These are phyloP conservation scores for Beta macrorhiza DNA, from an alignment of 179 eudicot species.

Conservation along the genomic window DNA sequence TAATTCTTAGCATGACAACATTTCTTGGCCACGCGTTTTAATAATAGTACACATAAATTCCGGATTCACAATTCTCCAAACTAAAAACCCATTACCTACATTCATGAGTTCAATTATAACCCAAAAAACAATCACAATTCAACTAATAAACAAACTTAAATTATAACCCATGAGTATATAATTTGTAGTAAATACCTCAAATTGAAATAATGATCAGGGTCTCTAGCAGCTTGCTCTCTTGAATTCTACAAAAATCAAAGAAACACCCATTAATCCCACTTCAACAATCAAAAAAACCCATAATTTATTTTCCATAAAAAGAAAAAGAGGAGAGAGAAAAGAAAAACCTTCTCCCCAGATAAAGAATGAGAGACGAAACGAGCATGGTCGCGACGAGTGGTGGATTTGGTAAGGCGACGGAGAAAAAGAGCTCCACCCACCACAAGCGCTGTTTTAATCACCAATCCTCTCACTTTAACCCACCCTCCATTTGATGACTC, in stretches of 20 bases:
- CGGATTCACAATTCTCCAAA: neutral
- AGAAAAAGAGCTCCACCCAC: slow-evolving; percentile 85
- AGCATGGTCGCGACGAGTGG: slow-evolving; percentile 95
- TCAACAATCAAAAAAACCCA: neutral
- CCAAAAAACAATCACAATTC: neutral
- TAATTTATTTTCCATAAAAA: neutral
- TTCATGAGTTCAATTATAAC: neutral
- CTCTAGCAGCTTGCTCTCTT: slow-evolving; percentile 75
- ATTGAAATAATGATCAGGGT: slow-evolving; percentile 87
- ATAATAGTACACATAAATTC: neutral
- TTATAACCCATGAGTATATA: neutral
- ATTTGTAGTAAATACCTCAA: slow-evolving; percentile 52
- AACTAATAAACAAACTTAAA: neutral
- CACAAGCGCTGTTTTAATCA: slow-evolving; percentile 57
- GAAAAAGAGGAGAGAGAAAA: neutral
- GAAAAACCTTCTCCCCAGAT: slow-evolving; percentile 63
- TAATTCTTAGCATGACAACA: too few relatives aligned
- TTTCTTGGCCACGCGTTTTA: too few relatives aligned
- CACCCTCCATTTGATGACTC: slow-evolving; percentile 39
- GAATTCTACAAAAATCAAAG: slow-evolving; percentile 49
- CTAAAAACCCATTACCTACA: neutral
- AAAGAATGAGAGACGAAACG: slow-evolving; percentile 63
- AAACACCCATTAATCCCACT: slow-evolving; percentile 9
- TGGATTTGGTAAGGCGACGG: slow-evolving; percentile 79
- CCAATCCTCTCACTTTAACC: slow-evolving; percentile 64